Evolutionary conservation across 1,139 yeast species (phyloP).

Genomic region (Hemisphaericaspora subhashii): DNA sequence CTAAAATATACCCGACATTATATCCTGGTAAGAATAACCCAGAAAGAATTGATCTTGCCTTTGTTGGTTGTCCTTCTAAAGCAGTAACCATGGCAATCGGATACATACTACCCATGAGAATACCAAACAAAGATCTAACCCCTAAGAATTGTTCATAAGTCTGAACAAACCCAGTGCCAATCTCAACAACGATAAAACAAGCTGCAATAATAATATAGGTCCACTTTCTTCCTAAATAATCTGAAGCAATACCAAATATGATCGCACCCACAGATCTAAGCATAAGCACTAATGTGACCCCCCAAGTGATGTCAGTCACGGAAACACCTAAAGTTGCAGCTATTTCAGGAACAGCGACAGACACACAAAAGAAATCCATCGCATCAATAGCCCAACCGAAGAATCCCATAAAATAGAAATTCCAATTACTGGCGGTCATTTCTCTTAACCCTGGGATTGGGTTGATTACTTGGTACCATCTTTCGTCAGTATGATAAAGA

Average conservation of each 20-base stretch:
- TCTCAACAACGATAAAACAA: constrained; percentile 58
- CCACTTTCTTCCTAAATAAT: constrained; percentile 71
- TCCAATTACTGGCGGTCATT: constrained; percentile 43
- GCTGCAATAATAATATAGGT: constrained; percentile 58
- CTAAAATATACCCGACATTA: constrained; percentile 38
- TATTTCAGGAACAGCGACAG: constrained; percentile 56
- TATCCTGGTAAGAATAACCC: constrained; percentile 44
- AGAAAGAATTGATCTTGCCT: constrained; percentile 35
- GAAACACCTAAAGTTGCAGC: constrained; percentile 52
- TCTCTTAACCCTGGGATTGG: constrained; percentile 34
- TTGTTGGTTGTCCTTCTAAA: constrained; percentile 36
- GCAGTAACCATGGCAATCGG: constrained; percentile 34
- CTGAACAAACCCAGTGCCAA: constrained; percentile 71
- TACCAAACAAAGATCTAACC: constrained; percentile 47
- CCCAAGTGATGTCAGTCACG: constrained; percentile 69
- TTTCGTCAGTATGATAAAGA: constrained; percentile 12
- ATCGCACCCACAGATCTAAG: constrained; percentile 77
- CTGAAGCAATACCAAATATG: constrained; percentile 65
- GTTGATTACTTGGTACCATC: constrained; percentile 24
- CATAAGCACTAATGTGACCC: constrained; percentile 77
- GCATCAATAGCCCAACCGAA: constrained; percentile 82
- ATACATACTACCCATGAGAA: constrained; percentile 42
- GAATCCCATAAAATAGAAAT: constrained; percentile 62
- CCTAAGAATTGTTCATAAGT: constrained; percentile 66
- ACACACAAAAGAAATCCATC: constrained; percentile 71